Evolutionary conservation across 2,329 filamentous ascomycete genomes (phyloP), one percentile per base, ranked within the genome.

Genomic region (Clarireedia monteithiana): DNA sequence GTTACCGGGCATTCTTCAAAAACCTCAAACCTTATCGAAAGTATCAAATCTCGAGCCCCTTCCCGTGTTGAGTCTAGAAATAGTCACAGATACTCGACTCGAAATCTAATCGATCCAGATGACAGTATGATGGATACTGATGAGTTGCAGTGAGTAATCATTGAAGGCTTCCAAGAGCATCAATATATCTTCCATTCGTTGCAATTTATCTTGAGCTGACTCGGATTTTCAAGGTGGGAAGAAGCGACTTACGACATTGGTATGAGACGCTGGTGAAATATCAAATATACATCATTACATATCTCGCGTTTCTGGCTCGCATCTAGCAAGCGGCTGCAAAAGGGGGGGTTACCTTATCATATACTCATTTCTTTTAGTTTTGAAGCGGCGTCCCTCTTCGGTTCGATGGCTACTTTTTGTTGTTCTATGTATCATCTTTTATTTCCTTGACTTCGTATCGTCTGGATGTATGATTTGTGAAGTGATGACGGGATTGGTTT

Each of bases 91-190:
- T 50, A 47, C 44, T 48, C 51, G 12, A 15, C 36, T 48, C 39
- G 44, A 60, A 53, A 58, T n/a, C 44, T 48, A 52, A 27, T 58
- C 24, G 50, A 47, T 24, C 47, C 40, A 2, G 49, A 57, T 34
- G 50, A 59, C 36, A 60, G 52, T 26, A 54, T 57, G 30, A 62
- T 65, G 62, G 64, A 64, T 24, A 56, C 60, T 26, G 65, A 67
- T 50, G 64, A 66, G 52, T 52, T 67, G 48, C 64, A 66, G 48
- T 55, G 5, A 55, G 53, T 54, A 9, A 6, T 34, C 6, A n/a
- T 20, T 26, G n/a, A 48, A 26, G 17, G 20, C 20, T 44, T 4
- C 6, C 26, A 24, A 40, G 20, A 48, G 20, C 30, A 30, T 26
- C 6, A 23, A 20, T 2, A 34, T 48, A 17, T 15, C 42, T 20